A percentile compares a stretch with the other conserved stretches of the same genome.
Conservation (phyloP, 2,329 filamentous ascomycete species). For the Xylariaceae sp. region DNA sequence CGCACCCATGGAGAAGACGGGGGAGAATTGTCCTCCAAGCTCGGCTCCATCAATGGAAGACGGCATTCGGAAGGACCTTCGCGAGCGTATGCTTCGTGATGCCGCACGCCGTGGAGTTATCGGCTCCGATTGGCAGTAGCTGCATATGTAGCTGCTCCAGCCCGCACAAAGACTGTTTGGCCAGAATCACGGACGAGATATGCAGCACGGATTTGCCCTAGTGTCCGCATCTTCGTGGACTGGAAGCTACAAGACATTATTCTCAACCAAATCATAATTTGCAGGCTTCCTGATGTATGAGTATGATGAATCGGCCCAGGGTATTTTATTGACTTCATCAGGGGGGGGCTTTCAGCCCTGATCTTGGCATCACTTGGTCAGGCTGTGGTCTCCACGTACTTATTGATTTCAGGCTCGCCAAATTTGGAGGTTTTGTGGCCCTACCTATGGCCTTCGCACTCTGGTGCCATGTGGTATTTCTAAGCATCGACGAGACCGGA, state of each 20-base stretch:
- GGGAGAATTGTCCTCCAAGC: conserved; percentile 41
- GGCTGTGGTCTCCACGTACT: conserved; percentile 2
- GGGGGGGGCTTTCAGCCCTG: conserved; percentile 3
- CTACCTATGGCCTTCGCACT: too few relatives aligned
- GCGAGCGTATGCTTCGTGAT: conserved; percentile 29
- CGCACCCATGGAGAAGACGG: conserved; percentile 32
- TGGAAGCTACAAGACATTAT: conserved; percentile 16
- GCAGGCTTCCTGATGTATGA: conserved; percentile 29
- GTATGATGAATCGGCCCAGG: conserved; percentile 26
- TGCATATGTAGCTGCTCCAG: background rate
- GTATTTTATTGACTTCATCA: conserved; percentile 20
- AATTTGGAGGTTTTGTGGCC: conserved; percentile 11
- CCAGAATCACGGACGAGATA: too few relatives aligned
- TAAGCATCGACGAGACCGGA: too few relatives aligned
- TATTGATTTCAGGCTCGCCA: conserved; percentile 8
- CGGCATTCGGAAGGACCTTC: conserved; percentile 27
- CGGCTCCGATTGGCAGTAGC: conserved; percentile 27
- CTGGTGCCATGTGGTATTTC: too few relatives aligned
- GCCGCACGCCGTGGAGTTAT: conserved; percentile 29
- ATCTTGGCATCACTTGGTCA: conserved; percentile 15
- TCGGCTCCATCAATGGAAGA: conserved; percentile 29
- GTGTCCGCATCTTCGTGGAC: conserved; percentile 8
- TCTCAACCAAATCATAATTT: conserved; percentile 26
- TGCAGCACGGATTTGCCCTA: conserved; percentile 3
- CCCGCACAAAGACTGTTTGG: too few relatives aligned